phyloP scores from a whole-genome alignment of 2,329 filamentous ascomycete genomes.

The Trichoderma brevicompactum region DNA sequence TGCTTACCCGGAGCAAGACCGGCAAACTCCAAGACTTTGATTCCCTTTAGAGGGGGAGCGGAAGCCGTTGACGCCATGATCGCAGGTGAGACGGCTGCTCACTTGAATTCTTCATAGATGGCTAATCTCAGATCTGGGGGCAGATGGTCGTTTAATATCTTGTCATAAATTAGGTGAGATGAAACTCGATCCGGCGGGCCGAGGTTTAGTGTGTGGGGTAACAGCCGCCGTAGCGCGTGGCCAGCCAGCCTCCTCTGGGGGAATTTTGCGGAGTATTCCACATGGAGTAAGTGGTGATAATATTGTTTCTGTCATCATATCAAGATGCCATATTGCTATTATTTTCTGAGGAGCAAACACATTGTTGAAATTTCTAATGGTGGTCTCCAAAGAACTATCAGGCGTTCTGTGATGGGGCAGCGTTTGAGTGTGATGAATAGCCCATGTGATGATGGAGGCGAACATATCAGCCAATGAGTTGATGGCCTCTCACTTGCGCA shows the following conservation, averaged over 20 bases:
- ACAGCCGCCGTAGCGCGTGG: constrained; percentile 7
- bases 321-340: not conserved
- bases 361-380: too few relatives aligned
- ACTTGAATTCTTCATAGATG: not conserved
- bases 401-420: not conserved
- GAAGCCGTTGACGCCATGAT: not conserved
- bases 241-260: too few relatives aligned
- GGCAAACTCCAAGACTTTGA: constrained; percentile 64
- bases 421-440: not conserved
- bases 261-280: not conserved
- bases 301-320: not conserved
- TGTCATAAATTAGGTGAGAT: not conserved
- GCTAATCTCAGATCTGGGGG: not conserved
- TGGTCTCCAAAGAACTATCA: not conserved
- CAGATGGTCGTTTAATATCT: not conserved
- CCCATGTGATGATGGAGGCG: too few relatives aligned
- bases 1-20: constrained; percentile 63
- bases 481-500: not conserved
- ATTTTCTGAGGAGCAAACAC: too few relatives aligned
- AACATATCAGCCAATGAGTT: not conserved
- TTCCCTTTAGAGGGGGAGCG: constrained; percentile 49
- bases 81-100: not conserved
- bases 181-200: constrained; percentile 14
- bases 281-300: not conserved
- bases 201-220: constrained; percentile 27